These are phyloP conservation scores for Ustilago curta DNA, from an alignment of 1,284 basidiomycete genomes.

Conservation along the genomic window DNA sequence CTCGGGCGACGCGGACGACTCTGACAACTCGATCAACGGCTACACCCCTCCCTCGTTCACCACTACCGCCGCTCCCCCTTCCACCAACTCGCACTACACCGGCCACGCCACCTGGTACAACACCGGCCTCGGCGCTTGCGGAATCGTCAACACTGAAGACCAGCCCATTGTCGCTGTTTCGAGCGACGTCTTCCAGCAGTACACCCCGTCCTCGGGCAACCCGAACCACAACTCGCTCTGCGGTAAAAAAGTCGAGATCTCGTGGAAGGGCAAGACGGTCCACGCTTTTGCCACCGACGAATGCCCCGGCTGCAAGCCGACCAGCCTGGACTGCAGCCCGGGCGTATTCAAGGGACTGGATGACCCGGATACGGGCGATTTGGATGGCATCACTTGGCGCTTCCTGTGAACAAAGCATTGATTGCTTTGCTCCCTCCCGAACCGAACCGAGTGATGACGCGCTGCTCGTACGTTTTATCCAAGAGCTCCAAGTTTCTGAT, in stretches of 20 bases:
- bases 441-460: too few relatives aligned
- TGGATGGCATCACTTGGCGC: constrained; percentile 53
- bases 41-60: constrained; percentile 32
- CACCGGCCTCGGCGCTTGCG: constrained; percentile 48
- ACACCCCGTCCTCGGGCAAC: constrained; percentile 38
- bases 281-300: constrained; percentile 76
- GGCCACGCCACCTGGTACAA: constrained; percentile 48
- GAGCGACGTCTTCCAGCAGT: constrained; percentile 47
- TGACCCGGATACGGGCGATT: constrained; percentile 38
- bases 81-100: constrained; percentile 21
- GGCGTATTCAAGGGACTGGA: constrained; percentile 75
- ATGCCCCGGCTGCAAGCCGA: constrained; percentile 79
- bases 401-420: constrained; percentile 19
- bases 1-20: constrained; percentile 4
- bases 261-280: constrained; percentile 71
- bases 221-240: constrained; percentile 70
- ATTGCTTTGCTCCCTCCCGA: too few relatives aligned
- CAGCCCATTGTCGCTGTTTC: constrained; percentile 55
- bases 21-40: constrained; percentile 31
- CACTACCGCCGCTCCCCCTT: constrained; percentile 7
- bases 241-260: constrained; percentile 76
- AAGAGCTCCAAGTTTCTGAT: too few relatives aligned
- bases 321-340: constrained; percentile 80
- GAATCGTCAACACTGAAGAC: constrained; percentile 27
- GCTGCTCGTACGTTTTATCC: too few relatives aligned